These are phyloP conservation scores for Chlamydomonas sp. DNA, from an alignment of 139 green algal genomes.

Conservation along the genomic window DNA sequence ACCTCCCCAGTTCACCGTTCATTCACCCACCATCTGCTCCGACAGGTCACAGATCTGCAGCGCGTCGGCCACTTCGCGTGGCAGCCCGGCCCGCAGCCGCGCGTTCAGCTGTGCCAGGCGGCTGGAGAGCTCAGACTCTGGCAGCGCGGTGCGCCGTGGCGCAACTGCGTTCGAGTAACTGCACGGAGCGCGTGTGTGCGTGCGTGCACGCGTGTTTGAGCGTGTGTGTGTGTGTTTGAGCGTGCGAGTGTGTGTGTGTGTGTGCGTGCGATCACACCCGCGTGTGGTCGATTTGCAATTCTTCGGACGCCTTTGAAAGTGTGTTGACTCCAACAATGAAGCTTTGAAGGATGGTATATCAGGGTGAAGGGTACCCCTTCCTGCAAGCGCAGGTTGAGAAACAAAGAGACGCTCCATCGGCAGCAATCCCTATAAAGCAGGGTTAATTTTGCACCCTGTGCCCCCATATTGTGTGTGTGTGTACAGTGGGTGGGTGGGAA, in stretches of 20 bases:
- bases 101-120: not conserved
- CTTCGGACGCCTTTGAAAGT: no score
- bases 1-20: no score
- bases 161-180: not conserved
- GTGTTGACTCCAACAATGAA: no score
- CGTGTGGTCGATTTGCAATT: no score
- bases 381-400: not conserved
- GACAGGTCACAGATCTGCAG: constrained; percentile 20
- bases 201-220: not conserved
- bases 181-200: no score
- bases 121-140: not conserved
- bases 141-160: not conserved
- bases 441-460: no score
- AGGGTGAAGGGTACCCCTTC: not conserved
- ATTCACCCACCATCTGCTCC: constrained; percentile 25
- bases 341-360: not conserved
- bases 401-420: not conserved
- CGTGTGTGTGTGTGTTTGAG: not conserved
- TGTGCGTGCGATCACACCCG: no score
- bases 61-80: not conserved
- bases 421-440: not conserved
- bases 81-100: not conserved
- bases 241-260: not conserved
- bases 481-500: not conserved
- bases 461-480: not conserved